Conservation (phyloP, 2,329 filamentous ascomycete genomes). For the Nakataea oryzae region DNA sequence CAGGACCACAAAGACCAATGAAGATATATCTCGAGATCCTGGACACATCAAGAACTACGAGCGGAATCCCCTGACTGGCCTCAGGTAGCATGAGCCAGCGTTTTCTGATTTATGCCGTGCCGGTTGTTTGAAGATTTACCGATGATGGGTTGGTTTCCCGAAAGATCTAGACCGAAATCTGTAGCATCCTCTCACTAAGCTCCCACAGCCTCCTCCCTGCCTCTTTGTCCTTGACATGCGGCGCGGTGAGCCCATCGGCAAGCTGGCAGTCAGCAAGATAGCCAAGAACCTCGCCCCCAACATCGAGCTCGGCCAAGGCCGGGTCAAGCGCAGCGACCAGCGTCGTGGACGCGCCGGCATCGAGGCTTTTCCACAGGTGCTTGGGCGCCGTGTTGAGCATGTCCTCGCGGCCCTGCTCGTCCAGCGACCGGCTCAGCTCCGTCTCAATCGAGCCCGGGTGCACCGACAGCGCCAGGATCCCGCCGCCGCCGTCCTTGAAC, state of each 20-base stretch:
- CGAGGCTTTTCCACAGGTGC: conserved; percentile 22
- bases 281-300: conserved; percentile 18
- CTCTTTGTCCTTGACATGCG: conserved; percentile 21
- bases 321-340: conserved; percentile 31
- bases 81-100: neutral
- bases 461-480: conserved; percentile 18
- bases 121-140: too few species aligned
- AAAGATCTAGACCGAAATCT: neutral
- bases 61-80: neutral
- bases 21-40: too few species aligned
- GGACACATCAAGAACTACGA: neutral
- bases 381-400: conserved; percentile 16
- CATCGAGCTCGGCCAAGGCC: conserved; percentile 13
- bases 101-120: too few species aligned
- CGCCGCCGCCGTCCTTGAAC: conserved; percentile 8
- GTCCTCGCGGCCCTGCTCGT: conserved; percentile 10
- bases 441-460: conserved; percentile 24
- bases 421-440: conserved; percentile 16
- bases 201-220: conserved; percentile 32
- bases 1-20: too few species aligned
- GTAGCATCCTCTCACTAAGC: conserved; percentile 24
- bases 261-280: conserved; percentile 31
- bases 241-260: conserved; percentile 13
- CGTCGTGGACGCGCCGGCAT: conserved; percentile 26
- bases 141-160: too few species aligned